These are phyloP conservation scores for Teunomyces tritomae DNA, from an alignment of 805 yeast species.

Conservation along the genomic window DNA sequence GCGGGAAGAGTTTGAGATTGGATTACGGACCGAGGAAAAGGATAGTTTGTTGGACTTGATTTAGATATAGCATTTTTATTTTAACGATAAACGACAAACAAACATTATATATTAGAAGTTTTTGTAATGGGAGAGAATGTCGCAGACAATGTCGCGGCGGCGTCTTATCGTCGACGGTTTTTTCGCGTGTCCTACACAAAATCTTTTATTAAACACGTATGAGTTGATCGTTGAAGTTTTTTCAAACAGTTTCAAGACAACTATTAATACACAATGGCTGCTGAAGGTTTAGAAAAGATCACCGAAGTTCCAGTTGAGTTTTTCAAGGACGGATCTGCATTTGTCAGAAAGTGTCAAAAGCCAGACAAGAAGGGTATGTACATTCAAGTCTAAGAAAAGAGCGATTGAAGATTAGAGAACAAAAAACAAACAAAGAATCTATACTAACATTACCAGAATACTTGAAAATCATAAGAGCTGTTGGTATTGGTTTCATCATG, in stretches of 20 bases:
- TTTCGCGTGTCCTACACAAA: slow-evolving; percentile 4
- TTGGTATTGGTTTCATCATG: slow-evolving; percentile 93
- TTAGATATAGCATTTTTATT: slow-evolving; percentile 9
- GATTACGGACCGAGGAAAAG: slow-evolving; percentile 21
- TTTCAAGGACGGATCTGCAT: slow-evolving; percentile 86
- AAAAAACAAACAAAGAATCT: not conserved
- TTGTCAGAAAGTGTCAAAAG: slow-evolving; percentile 87
- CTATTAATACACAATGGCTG: slow-evolving; percentile 33
- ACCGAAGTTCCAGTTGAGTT: slow-evolving; percentile 89
- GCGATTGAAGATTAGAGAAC: too few species aligned
- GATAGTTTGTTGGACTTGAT: slow-evolving; percentile 32
- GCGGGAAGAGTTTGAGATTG: slow-evolving; percentile 22
- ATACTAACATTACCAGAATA: slow-evolving; percentile 56
- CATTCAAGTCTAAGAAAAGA: too few species aligned
- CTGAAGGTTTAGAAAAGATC: slow-evolving; percentile 67
- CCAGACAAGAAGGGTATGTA: slow-evolving; percentile 76
- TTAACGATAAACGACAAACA: too few species aligned
- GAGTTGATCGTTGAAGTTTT: slow-evolving; percentile 5
- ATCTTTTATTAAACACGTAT: slow-evolving; percentile 6
- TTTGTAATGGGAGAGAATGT: not conserved
- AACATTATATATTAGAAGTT: too few species aligned
- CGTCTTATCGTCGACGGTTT: not conserved
- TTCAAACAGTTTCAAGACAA: not conserved
- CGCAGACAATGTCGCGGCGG: not conserved
- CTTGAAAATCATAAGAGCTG: slow-evolving; percentile 86